A percentile compares a stretch with the other conserved stretches of the same genome.
Evolutionary conservation across 73 alveolate species (phyloP).

Genomic region (Blepharisma stoltei): DNA sequence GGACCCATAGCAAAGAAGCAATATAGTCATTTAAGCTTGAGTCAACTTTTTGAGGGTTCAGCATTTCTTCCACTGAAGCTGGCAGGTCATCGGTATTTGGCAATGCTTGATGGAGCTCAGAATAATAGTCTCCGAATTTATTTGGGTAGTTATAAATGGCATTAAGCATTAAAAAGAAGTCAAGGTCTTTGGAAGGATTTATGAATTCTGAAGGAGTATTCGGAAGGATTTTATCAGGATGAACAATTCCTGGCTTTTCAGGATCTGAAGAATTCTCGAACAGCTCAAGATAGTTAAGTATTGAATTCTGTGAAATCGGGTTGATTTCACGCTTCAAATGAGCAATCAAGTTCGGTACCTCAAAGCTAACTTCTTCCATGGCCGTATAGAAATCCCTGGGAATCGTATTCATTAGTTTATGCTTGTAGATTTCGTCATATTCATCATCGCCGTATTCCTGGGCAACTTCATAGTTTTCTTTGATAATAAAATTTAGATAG

Average conservation of each 20-base stretch:
- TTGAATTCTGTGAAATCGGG: background rate
- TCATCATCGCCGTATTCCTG: background rate
- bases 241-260: constrained; percentile 2
- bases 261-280: background rate
- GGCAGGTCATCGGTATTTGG: background rate
- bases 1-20: constrained; percentile 19
- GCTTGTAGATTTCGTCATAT: background rate
- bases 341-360: background rate
- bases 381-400: constrained; percentile 4
- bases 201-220: constrained; percentile 7
- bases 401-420: background rate
- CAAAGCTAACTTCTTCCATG: background rate
- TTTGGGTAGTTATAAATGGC: background rate
- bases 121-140: background rate
- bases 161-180: background rate
- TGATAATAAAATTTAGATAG: constrained; percentile 5
- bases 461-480: background rate
- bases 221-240: background rate
- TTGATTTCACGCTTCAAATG: background rate
- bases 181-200: constrained; percentile 1
- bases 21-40: constrained; percentile 3
- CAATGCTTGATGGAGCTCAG: background rate
- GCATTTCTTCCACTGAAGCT: background rate
- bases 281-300: background rate
- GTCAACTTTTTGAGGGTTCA: background rate